Evolutionary conservation across 2,329 filamentous ascomycete genomes (phyloP), one percentile per base, ranked within the genome.

Genomic region (Alternaria rosae): DNA sequence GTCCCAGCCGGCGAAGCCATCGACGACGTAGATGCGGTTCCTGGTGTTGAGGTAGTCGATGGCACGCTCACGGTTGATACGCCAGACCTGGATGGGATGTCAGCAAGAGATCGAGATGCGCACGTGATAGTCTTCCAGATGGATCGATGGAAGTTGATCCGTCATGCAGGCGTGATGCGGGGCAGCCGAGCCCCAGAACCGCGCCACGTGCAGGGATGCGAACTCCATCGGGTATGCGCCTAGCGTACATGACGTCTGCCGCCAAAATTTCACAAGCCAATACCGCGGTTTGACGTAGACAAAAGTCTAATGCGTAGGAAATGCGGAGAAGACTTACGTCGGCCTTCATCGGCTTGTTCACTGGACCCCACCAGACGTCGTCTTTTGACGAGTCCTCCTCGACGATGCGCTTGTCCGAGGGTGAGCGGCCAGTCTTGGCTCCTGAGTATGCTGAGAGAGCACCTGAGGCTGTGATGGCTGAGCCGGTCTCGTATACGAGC

Each of bases 21-120:
- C 95, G 70, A 99, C 87, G 70, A 99, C 95, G 82, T 99, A 99
- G 85, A 99, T 98, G 78, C 95, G 93, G 82, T 96, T 97, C 77
- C 95, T 89, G 69, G 95, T 99, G 89, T 99, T 99, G 75, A 99
- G 90, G 85, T 99, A 99, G 85, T 99, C 95, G 81, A 99, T 89
- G 65, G 95, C 95, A 85, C 95, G 94, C 83, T 99, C 95, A 75
- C 95, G 91, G 89, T 99, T 99, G 85, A 99, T 99, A 78, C 93
- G 93, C 95, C 95, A 99, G 81, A 98, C 94, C 95, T 99, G 61
- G 9, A 15, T 9, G 41, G 11, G 23, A 21, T 5, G 61, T 69
- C 45, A 68, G 62, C 21, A 57, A 44, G n/a, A 17, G 52, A 51
- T 44, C 15, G 42, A 32, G 26, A 54, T 69, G 62, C 76, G 78